Conservation (phyloP, 306 rosid genomes). For the Leucaena leucocephala region DNA sequence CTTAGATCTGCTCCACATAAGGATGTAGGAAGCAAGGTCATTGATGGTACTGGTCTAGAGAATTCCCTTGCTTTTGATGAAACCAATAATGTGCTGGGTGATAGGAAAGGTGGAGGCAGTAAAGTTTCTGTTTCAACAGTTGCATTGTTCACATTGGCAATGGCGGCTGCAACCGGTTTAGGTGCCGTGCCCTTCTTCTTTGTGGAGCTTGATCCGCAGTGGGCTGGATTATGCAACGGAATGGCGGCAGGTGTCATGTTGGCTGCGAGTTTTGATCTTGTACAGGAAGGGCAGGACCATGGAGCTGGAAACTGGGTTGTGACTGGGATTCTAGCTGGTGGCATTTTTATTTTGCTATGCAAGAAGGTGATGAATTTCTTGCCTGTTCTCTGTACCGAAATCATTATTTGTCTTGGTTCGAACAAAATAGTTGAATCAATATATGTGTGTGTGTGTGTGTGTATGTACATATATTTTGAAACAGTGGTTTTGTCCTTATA, state of each 20-base stretch:
- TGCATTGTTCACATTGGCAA: conserved; percentile 87
- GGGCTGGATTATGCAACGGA: conserved; percentile 99
- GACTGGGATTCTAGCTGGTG: conserved; percentile 83
- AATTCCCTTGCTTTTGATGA: conserved; percentile 52
- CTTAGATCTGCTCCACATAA: conserved; percentile 72
- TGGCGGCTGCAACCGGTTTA: conserved; percentile 99
- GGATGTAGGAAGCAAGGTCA: conserved; percentile 66
- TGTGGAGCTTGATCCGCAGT: conserved; percentile 95
- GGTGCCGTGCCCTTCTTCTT: conserved; percentile 99
- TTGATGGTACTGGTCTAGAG: conserved; percentile 84
- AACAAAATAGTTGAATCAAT: conserved; percentile 7
- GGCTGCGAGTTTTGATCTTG: conserved; percentile 95
- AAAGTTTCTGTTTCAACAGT: conserved; percentile 92
- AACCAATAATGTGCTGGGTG: conserved; percentile 46
- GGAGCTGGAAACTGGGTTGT: conserved; percentile 95
- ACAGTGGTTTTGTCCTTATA: conserved; percentile 22
- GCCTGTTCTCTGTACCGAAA: conserved; percentile 13
- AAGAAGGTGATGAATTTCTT: conserved; percentile 67
- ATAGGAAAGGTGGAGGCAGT: conserved; percentile 60
- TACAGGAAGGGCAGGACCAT: conserved; percentile 91
- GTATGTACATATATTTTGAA: neutral
- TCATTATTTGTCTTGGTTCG: conserved; percentile 16
- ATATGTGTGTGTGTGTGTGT: neutral
- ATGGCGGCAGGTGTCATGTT: conserved; percentile 99
- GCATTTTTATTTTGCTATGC: conserved; percentile 90